Evolutionary conservation across 2,329 filamentous ascomycete species (phyloP), one percentile per base, ranked within the genome.

Genomic region (Fusarium continuum): DNA sequence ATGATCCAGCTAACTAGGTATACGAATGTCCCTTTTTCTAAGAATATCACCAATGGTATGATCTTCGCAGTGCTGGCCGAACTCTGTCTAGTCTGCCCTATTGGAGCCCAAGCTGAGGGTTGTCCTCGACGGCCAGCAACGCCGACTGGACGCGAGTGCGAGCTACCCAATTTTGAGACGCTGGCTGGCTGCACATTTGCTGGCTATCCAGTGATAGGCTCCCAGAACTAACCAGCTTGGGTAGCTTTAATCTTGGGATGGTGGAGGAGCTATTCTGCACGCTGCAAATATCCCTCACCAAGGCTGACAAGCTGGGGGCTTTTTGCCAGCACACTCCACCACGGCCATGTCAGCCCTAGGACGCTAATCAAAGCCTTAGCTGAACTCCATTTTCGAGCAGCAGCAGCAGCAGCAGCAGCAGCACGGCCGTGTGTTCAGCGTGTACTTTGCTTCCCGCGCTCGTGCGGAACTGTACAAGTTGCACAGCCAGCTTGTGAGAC

Each of bases 341-440:
- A 29, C 39, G 45, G 55, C 41, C 64, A 51, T 60, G 61, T 70
- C 68, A 70, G 68, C 68, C 68, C 64, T 70, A 70, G 66, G 64
- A 65, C 58, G 61, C 66, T 68, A 67, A 43, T 25, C 25, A 26
- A 39, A 40, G 28, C 39, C 23, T 14, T 47, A 48, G 39, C 56
- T 60, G 56, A 60, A 40, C 34, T 40, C 23, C 34, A 32, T 25
- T 38, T 58, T 26, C 17, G 16, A 22, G 26, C 4, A 51, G n/a
- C n/a, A n/a, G n/a, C n/a, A n/a, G n/a, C n/a, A n/a, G n/a, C n/a
- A n/a, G n/a, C n/a, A n/a, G n/a, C n/a, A 22, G 19, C 16, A 51
- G 34, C 35, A 26, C 47, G 38, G 35, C 31, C 48, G 23, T 56
- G 38, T 34, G 22, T 5, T 28, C 32, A 10, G 34, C 17, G 14